Evolutionary conservation across 1,284 basidiomycete species (phyloP).

Genomic region (Singerocomus rubriflavus): DNA sequence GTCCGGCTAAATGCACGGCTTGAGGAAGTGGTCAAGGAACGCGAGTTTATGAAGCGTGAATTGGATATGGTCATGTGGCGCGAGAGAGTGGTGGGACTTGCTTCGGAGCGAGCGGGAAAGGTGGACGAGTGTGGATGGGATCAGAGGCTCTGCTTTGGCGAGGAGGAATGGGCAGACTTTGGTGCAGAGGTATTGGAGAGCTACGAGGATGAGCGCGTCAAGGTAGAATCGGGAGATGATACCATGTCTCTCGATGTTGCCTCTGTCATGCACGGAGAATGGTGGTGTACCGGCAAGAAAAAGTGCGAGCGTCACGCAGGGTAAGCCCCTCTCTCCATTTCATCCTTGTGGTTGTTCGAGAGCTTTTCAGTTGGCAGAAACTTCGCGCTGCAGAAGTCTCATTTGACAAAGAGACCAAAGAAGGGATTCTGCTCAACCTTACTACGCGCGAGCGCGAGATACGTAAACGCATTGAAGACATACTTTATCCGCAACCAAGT

Average conservation of each 20-base stretch:
- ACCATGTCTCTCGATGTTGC: constrained; percentile 39
- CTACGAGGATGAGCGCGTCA: constrained; percentile 51
- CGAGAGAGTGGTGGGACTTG: constrained; percentile 62
- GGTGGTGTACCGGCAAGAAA: constrained; percentile 74
- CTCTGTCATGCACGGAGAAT: constrained; percentile 45
- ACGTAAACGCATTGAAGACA: constrained; percentile 68
- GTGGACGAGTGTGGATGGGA: constrained; percentile 80
- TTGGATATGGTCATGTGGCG: constrained; percentile 68
- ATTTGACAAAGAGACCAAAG: constrained; percentile 68
- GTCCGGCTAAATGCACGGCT: constrained; percentile 50
- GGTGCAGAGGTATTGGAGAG: constrained; percentile 63
- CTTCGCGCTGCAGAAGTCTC: constrained; percentile 67
- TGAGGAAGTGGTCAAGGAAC: constrained; percentile 51
- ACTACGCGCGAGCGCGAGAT: constrained; percentile 71
- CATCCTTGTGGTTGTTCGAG: constrained; percentile 10
- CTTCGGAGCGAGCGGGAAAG: constrained; percentile 55
- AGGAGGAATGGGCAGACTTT: constrained; percentile 68
- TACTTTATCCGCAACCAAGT: constrained; percentile 50
- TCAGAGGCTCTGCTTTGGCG: constrained; percentile 73
- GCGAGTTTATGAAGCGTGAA: constrained; percentile 61
- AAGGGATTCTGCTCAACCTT: constrained; percentile 56
- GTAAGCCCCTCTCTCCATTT: constrained; percentile 40
- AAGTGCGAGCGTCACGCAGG: constrained; percentile 77
- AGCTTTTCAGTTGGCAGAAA: constrained; percentile 64
- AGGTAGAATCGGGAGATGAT: constrained; percentile 25